phyloP scores from a whole-genome alignment of 179 eudicot genomes.

The Camellia oleifera region DNA sequence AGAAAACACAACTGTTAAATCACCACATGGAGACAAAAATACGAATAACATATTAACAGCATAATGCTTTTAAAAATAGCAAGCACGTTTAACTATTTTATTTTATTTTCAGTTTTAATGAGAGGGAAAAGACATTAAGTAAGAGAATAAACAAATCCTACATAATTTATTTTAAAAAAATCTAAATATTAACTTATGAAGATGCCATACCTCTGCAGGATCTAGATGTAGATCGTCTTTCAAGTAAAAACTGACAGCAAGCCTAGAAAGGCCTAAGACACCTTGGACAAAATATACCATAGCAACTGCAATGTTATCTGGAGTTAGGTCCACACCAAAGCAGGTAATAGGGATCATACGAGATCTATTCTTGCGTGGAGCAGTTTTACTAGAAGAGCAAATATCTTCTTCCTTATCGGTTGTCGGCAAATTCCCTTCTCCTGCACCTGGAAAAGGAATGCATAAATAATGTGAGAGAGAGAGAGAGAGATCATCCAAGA shows the following conservation, averaged over 20 bases:
- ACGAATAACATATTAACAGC: background rate
- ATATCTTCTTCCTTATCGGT: constrained; percentile 40
- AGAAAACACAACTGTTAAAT: background rate
- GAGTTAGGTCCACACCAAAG: constrained; percentile 91
- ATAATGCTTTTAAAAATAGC: background rate
- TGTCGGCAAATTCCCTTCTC: constrained; percentile 43
- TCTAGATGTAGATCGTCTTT: constrained; percentile 97
- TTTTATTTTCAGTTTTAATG: background rate
- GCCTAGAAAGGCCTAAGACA: constrained; percentile 92
- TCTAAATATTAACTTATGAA: background rate
- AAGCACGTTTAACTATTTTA: background rate
- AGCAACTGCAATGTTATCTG: constrained; percentile 96
- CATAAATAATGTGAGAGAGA: background rate
- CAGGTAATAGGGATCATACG: constrained; percentile 38
- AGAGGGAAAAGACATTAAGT: background rate
- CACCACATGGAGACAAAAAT: background rate
- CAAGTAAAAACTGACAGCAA: constrained; percentile 94
- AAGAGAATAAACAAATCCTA: background rate
- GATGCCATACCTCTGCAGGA: constrained; percentile 87
- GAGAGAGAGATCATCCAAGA: background rate
- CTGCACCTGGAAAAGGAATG: constrained; percentile 33
- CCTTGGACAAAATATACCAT: constrained; percentile 99
- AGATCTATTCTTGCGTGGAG: constrained; percentile 39
- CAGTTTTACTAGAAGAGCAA: constrained; percentile 37
- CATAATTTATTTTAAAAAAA: background rate